These are phyloP conservation scores for Glycine tomentella DNA, from an alignment of 306 rosid species.

Conservation along the genomic window DNA sequence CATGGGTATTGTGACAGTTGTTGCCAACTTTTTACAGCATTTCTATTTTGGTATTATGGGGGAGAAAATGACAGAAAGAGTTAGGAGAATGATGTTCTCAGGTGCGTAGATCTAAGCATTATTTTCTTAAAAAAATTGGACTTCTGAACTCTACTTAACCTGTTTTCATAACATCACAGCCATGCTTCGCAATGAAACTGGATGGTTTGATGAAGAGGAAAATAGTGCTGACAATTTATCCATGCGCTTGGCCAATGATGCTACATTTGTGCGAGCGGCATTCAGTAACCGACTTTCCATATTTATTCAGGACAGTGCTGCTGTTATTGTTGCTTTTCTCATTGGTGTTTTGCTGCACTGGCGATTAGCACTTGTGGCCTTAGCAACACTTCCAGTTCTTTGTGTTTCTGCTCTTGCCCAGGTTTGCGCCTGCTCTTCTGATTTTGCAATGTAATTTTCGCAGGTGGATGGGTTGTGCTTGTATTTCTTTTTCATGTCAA, in stretches of 20 bases:
- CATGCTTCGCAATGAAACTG: slow-evolving; percentile 97
- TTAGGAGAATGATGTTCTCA: slow-evolving; percentile 99
- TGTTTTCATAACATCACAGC: slow-evolving; percentile 68
- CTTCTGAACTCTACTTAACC: slow-evolving; percentile 44
- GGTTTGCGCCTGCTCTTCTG: slow-evolving; percentile 65
- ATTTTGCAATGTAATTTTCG: slow-evolving; percentile 29
- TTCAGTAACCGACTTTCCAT: slow-evolving; percentile 98
- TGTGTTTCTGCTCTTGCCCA: slow-evolving; percentile 96
- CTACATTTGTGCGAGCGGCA: slow-evolving; percentile 98
- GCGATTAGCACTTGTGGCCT: slow-evolving; percentile 97
- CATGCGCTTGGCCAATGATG: slow-evolving; percentile 99
- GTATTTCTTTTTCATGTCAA: slow-evolving; percentile 28
- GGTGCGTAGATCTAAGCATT: slow-evolving; percentile 56
- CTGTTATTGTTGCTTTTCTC: slow-evolving; percentile 90
- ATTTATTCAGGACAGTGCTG: slow-evolving; percentile 98
- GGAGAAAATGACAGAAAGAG: slow-evolving; percentile 99
- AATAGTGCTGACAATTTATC: slow-evolving; percentile 97
- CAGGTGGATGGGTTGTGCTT: slow-evolving; percentile 39
- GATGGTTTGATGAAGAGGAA: slow-evolving; percentile 98
- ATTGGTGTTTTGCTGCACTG: slow-evolving; percentile 90
- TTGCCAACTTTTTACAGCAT: slow-evolving; percentile 99
- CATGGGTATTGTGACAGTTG: slow-evolving; percentile 96
- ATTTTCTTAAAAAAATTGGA: background rate
- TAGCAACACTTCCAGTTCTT: slow-evolving; percentile 90
- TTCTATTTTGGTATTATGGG: slow-evolving; percentile 99